Base-by-base conservation (phyloP, 345 rosid genomes). In the Lepidium africanum region DNA sequence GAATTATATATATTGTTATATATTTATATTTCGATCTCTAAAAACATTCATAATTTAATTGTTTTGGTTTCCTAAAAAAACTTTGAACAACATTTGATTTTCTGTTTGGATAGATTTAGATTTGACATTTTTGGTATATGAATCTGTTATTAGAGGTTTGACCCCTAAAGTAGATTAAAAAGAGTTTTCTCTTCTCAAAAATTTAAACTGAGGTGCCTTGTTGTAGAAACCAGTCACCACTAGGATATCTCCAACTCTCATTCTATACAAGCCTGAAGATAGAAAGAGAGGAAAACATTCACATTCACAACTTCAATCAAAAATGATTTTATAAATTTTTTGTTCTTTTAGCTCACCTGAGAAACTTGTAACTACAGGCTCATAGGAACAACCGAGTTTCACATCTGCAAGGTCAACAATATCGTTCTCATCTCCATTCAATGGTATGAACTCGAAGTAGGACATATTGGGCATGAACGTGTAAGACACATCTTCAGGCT, bases 391-490 rank as follows among this genome's bases (percentile, higher is more conserved):
- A 57, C 93, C 89, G 17, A 82, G 72, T 76, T 84, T 80, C 37
- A 89, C 87, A 63, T 78, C 85, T 27, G 53, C 87, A 11, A 89
- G 91, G 69, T 87, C 86, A 37, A 87, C 84, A 48, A 65, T 50
- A 17, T 80, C 83, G 12, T 37, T 61, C 10, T 23, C 52, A 63
- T 76, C 77, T 52, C 82, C 80, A 62, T 81, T 73, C 17, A 87
- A 75, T 0, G 82, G 89, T 39, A 87, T 42, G 78, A 89, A 89
- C 80, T 89, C 96, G 32, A 87, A 87, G 69, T 81, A 89, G 56
- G 88, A 88, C 91, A 89, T 78, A 36, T 87, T 87, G 0, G 96
- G 89, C 35, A 89, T 70, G 41, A 89, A 84, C 17, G 93, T 89
- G 75, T 89, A 89, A 5, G 96, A 85, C 25, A 89, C 96, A 55